Percentiles rank a stretch among this genome's conserved stretches.
Conservation (phyloP, 2,329 filamentous ascomycete genomes). For the Delphinella strobiligena region DNA sequence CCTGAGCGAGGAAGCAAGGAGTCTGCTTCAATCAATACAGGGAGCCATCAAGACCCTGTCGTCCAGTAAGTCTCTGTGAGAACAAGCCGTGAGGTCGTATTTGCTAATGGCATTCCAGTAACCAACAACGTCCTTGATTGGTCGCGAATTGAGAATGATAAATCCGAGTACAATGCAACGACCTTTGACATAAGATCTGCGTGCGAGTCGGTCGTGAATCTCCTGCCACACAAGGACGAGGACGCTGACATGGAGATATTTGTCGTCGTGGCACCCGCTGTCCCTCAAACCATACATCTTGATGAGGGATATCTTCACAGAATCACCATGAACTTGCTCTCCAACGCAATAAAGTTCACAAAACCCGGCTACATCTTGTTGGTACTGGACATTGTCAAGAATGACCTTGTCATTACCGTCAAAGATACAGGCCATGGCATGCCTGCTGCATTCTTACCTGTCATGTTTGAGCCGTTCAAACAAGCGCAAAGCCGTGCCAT, state of each 20-base stretch:
- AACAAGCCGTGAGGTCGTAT: no score
- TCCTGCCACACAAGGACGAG: slow-evolving; percentile 23
- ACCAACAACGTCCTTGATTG: slow-evolving; percentile 26
- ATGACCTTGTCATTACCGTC: slow-evolving; percentile 32
- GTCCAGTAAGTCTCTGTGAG: no score
- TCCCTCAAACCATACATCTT: slow-evolving; percentile 20
- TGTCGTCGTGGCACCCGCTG: slow-evolving; percentile 21
- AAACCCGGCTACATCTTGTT: slow-evolving; percentile 53
- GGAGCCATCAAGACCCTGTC: slow-evolving; percentile 23
- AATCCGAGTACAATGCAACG: slow-evolving; percentile 19
- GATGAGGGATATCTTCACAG: slow-evolving; percentile 24
- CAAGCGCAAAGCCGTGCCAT: slow-evolving; percentile 39
- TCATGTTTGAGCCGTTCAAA: slow-evolving; percentile 80
- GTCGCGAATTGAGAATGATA: slow-evolving; percentile 23
- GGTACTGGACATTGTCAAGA: slow-evolving; percentile 3
- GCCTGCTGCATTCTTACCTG: slow-evolving; percentile 57
- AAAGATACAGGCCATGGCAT: slow-evolving; percentile 76
- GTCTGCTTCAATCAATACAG: slow-evolving; percentile 22
- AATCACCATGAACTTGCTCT: slow-evolving; percentile 25
- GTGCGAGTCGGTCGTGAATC: slow-evolving; percentile 21
- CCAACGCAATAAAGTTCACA: slow-evolving; percentile 23
- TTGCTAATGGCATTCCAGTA: no score
- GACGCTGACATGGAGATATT: slow-evolving; percentile 21
- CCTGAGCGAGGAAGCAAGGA: slow-evolving; percentile 20
- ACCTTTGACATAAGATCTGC: slow-evolving; percentile 21